phyloP scores from a whole-genome alignment of 192 early-diverging fungal genomes.

The Coemansia sp. region DNA sequence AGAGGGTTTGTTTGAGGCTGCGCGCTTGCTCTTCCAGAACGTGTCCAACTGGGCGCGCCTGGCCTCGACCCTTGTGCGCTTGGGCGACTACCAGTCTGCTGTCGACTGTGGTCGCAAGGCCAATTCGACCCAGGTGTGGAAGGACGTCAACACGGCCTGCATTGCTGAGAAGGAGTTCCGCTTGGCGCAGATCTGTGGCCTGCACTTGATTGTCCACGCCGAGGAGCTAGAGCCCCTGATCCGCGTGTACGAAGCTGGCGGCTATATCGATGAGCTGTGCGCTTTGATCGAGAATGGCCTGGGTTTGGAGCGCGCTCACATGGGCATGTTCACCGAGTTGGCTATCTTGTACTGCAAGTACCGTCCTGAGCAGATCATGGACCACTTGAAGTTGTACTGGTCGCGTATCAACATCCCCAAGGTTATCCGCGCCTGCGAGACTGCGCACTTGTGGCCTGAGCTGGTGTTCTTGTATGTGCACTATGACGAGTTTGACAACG shows the following conservation, averaged over 20 bases:
- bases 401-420: slow-evolving; percentile 99
- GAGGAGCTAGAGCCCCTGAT: slow-evolving; percentile 94
- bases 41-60: slow-evolving; percentile 98
- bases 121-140: slow-evolving; percentile 98
- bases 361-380: slow-evolving; percentile 91
- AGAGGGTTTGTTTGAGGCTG: slow-evolving; percentile 87
- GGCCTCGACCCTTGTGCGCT: slow-evolving; percentile 92
- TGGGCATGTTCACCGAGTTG: slow-evolving; percentile 99
- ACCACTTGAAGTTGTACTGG: slow-evolving; percentile 96
- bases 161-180: slow-evolving; percentile 94
- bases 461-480: slow-evolving; percentile 98
- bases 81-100: slow-evolving; percentile 93
- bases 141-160: slow-evolving; percentile 97
- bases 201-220: slow-evolving; percentile 94
- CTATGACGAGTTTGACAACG: slow-evolving; percentile 99
- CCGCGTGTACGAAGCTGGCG: slow-evolving; percentile 81
- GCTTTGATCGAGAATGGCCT: slow-evolving; percentile 88
- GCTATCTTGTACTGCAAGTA: slow-evolving; percentile 98
- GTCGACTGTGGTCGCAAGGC: slow-evolving; percentile 99
- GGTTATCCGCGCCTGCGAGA: slow-evolving; percentile 93
- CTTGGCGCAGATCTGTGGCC: slow-evolving; percentile 96
- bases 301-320: slow-evolving; percentile 96
- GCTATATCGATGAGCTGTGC: slow-evolving; percentile 91
- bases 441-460: slow-evolving; percentile 94
- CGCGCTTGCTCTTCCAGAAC: slow-evolving; percentile 91